A percentile compares a stretch with the other conserved stretches of the same genome.
These are phyloP conservation scores for Lactarius vividus DNA, from an alignment of 768 basidiomycete genomes.

Conservation along the genomic window DNA sequence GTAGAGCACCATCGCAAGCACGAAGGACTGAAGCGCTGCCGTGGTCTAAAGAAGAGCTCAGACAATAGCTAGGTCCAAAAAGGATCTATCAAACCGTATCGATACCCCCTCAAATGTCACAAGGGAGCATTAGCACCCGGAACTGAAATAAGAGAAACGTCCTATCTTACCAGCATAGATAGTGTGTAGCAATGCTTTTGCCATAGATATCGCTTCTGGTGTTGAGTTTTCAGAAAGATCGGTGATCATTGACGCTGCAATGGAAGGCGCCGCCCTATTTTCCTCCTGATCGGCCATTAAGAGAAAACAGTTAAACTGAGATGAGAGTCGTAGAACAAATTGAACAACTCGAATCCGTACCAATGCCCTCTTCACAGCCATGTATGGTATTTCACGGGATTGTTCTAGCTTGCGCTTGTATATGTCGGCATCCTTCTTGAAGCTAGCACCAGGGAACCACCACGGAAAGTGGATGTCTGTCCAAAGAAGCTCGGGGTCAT, in stretches of 20 bases:
- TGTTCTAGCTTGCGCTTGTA: slow-evolving; percentile 25
- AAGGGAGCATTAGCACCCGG: too few species aligned
- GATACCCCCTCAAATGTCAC: slow-evolving; percentile 18
- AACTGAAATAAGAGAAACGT: too few species aligned
- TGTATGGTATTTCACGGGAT: slow-evolving; percentile 28
- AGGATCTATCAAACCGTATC: slow-evolving; percentile 8
- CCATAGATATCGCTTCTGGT: slow-evolving; percentile 14
- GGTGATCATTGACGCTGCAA: not conserved
- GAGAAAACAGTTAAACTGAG: not conserved
- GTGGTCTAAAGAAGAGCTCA: slow-evolving; percentile 19
- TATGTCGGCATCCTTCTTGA: slow-evolving; percentile 28
- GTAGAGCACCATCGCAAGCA: slow-evolving; percentile 35
- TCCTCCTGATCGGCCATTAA: not conserved
- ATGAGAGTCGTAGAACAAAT: not conserved
- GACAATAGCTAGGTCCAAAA: not conserved
- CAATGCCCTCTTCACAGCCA: slow-evolving; percentile 20
- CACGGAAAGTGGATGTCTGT: slow-evolving; percentile 31
- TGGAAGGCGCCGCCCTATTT: not conserved
- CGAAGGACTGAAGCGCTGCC: slow-evolving; percentile 29
- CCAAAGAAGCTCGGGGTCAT: not conserved
- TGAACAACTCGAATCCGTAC: too few species aligned
- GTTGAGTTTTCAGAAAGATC: not conserved
- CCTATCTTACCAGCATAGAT: slow-evolving; percentile 12
- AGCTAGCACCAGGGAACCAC: slow-evolving; percentile 34
- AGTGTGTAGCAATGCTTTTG: slow-evolving; percentile 6